A percentile compares a stretch with the other conserved stretches of the same genome.
These are phyloP conservation scores for Dothidotthia symphoricarpi DNA, from an alignment of 2,329 filamentous ascomycete genomes.

Conservation along the genomic window DNA sequence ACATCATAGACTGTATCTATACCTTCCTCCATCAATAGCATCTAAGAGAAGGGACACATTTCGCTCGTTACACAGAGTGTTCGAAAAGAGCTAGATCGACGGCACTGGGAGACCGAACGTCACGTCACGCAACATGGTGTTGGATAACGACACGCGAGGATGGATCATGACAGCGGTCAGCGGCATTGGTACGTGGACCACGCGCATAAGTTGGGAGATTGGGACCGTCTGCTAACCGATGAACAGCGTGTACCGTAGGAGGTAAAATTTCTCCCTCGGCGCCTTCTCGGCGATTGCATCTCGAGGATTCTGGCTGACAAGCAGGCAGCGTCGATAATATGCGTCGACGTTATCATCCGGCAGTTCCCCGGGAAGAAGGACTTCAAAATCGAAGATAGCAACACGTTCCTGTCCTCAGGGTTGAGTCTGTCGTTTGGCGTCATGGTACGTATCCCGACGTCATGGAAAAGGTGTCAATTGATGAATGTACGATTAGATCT, in stretches of 20 bases:
- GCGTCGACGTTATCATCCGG: conserved; percentile 74
- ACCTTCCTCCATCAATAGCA: no score
- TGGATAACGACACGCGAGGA: conserved; percentile 69
- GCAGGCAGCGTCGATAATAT: conserved; percentile 73
- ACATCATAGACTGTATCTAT: no score
- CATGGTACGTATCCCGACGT: conserved; percentile 63
- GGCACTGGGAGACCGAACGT: conserved; percentile 23
- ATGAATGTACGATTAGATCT: conserved; percentile 61
- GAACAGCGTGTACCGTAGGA: conserved; percentile 40
- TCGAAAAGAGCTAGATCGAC: conserved; percentile 7
- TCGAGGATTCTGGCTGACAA: conserved; percentile 1
- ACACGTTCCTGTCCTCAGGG: conserved; percentile 80
- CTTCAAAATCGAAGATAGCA: conserved; percentile 88
- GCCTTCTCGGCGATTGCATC: conserved; percentile 5
- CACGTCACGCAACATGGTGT: conserved; percentile 30
- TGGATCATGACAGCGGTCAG: conserved; percentile 88
- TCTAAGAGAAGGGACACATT: no score
- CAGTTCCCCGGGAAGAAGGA: conserved; percentile 68
- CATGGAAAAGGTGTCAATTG: not conserved
- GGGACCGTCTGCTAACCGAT: conserved; percentile 12
- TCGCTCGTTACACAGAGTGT: no score
- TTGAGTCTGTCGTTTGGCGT: conserved; percentile 93
- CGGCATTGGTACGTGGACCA: conserved; percentile 62
- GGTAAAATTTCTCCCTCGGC: conserved; percentile 18
- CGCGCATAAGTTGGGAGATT: conserved; percentile 2